Base-by-base conservation (phyloP, 768 basidiomycete species). In the Saitozyma sp. region DNA sequence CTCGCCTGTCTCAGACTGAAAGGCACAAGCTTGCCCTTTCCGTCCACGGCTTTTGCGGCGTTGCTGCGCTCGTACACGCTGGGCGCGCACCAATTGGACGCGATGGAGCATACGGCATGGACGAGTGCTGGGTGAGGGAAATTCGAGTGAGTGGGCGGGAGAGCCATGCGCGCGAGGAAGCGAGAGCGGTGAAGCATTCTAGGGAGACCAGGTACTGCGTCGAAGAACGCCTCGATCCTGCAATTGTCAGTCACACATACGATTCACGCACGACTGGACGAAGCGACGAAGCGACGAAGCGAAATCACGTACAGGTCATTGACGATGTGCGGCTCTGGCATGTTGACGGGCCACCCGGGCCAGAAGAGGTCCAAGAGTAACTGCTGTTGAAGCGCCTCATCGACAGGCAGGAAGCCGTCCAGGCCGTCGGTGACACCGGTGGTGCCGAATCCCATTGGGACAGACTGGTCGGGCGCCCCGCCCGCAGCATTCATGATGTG, bases 41-140 rank as follows among this genome's bases (percentile, higher is more conserved):
- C 48, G 42, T 57, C 43, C 20, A 61, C n/a, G 8, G 37, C 37
- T n/a, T 45, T 53, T 19, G 46, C 46, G 19, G 51, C 55, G 10
- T 49, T 58, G 49, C 61, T 55, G 53, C 51, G 11, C 49, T 63
- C 51, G 51, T 65, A 63, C 8, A 63, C 50, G 43, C 14, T 19
- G 8, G 74, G 74, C 10, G 59, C 29, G 51, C 74, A 75, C 74
- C 74, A 75, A 9, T 66, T 59, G 64, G 89, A 87, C 17, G 88
- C 87, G 40, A 88, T 83, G 3, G 90, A 89, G 78, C 90, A 92
- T 50, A 94, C 88, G 13, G 90, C 89, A 73, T 93, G 91, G 0
- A 94, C 83, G 52, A 92, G 79, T 9, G 87, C 84, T 9, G 84
- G 77, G 41, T 84, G 83, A 7, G 92, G 92, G 70, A 91, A 94